Conservation (phyloP, 345 rosid species). For the Salix brachista region DNA sequence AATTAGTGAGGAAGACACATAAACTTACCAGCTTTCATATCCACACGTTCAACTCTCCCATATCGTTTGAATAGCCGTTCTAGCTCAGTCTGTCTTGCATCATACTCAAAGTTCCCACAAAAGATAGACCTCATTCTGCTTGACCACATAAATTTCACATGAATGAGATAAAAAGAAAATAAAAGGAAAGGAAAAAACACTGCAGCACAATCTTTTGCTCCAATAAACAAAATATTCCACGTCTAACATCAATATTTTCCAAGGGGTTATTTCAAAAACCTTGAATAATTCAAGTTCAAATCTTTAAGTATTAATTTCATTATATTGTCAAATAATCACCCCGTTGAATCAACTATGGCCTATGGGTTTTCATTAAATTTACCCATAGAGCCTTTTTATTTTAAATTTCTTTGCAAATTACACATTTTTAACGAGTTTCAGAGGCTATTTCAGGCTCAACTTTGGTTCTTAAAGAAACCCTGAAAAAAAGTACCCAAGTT, state of each 20-base stretch:
- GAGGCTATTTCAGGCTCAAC: background rate
- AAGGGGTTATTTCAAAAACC: background rate
- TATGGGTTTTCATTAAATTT: background rate
- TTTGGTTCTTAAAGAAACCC: background rate
- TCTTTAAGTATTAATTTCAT: background rate
- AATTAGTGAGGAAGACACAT: background rate
- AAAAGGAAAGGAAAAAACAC: background rate
- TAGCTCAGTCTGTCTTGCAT: conserved; percentile 78
- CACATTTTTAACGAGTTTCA: background rate
- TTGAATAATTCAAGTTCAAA: background rate
- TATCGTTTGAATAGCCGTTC: conserved; percentile 80
- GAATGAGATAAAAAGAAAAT: background rate
- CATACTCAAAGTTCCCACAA: conserved; percentile 92
- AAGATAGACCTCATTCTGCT: conserved; percentile 72
- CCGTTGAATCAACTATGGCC: background rate
- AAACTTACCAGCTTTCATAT: conserved; percentile 87
- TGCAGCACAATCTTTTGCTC: background rate
- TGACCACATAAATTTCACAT: background rate
- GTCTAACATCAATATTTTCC: background rate
- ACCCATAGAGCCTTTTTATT: background rate
- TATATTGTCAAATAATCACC: background rate
- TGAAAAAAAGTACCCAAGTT: background rate
- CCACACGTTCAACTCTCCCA: conserved; percentile 85
- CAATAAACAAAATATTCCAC: background rate
- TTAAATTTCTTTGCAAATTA: background rate